phyloP scores from a whole-genome alignment of 2,329 filamentous ascomycete species.

The Colletotrichum karsti region DNA sequence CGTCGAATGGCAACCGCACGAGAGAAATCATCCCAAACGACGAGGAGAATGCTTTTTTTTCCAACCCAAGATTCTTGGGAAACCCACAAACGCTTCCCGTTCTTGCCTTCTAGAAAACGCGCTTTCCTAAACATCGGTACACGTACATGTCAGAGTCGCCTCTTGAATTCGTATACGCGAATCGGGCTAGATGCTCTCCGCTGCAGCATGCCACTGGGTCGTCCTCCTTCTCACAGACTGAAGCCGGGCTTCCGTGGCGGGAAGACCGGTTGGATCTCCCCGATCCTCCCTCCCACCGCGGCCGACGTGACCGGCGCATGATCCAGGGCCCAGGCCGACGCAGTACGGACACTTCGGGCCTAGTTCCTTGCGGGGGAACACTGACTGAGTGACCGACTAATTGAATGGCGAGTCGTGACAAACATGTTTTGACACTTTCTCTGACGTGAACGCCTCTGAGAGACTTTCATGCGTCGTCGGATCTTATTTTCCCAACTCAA shows the following conservation, averaged over 20 bases:
- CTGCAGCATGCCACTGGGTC: constrained; percentile 11
- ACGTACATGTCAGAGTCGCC: too few species aligned
- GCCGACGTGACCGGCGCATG: not conserved
- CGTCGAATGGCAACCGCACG: too few species aligned
- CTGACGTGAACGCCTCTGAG: not conserved
- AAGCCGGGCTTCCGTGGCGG: too few species aligned
- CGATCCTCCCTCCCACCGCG: not conserved
- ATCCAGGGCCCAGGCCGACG: not conserved
- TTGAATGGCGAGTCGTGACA: too few species aligned
- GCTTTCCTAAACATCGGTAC: too few species aligned
- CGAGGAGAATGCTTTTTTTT: too few species aligned
- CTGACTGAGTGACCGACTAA: too few species aligned
- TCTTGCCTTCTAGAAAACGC: too few species aligned
- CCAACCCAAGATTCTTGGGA: too few species aligned
- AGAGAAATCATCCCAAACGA: not conserved
- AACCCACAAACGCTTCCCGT: not conserved
- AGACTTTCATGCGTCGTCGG: constrained; percentile 1
- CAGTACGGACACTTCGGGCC: not conserved
- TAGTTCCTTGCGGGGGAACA: not conserved
- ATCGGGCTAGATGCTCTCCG: not conserved
- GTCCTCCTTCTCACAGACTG: not conserved
- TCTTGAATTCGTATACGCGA: too few species aligned
- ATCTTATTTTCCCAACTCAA: not conserved
- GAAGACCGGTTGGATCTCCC: constrained; percentile 19
- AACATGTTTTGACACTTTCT: not conserved